Conservation (phyloP, 805 yeast genomes). For the Suhomyces tanzawaensis region DNA sequence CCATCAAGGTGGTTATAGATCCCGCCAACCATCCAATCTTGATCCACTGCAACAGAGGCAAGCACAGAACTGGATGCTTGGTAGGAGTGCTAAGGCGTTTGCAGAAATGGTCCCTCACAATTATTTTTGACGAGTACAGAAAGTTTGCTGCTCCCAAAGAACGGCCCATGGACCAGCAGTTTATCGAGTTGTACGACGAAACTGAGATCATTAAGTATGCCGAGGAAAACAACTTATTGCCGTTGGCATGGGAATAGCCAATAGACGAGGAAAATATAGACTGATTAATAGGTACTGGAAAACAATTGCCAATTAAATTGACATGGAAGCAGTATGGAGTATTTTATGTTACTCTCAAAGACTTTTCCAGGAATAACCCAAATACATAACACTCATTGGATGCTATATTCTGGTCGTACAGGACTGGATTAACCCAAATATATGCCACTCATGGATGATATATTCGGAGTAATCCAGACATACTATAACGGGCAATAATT, state of each 20-base stretch:
- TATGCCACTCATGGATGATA: too few species aligned
- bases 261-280: too few species aligned
- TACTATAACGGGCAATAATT: too few species aligned
- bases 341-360: too few species aligned
- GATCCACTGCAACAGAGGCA: slow-evolving; percentile 95
- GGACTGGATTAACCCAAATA: too few species aligned
- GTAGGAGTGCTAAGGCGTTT: slow-evolving; percentile 88
- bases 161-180: slow-evolving; percentile 92
- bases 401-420: too few species aligned
- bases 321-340: too few species aligned
- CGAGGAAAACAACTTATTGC: slow-evolving; percentile 53
- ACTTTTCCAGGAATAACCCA: too few species aligned
- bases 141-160: slow-evolving; percentile 94
- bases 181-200: slow-evolving; percentile 85
- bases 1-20: slow-evolving; percentile 74
- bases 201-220: slow-evolving; percentile 58
- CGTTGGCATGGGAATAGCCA: slow-evolving; percentile 57
- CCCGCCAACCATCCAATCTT: slow-evolving; percentile 89
- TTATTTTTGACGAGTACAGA: slow-evolving; percentile 94
- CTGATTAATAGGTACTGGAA: too few species aligned
- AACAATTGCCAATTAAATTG: too few species aligned
- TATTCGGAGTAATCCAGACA: too few species aligned
- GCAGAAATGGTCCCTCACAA: slow-evolving; percentile 89
- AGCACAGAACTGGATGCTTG: slow-evolving; percentile 94
- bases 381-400: too few species aligned